phyloP scores from a whole-genome alignment of 495 filamentous ascomycete species.

The Cercophora samala region DNA sequence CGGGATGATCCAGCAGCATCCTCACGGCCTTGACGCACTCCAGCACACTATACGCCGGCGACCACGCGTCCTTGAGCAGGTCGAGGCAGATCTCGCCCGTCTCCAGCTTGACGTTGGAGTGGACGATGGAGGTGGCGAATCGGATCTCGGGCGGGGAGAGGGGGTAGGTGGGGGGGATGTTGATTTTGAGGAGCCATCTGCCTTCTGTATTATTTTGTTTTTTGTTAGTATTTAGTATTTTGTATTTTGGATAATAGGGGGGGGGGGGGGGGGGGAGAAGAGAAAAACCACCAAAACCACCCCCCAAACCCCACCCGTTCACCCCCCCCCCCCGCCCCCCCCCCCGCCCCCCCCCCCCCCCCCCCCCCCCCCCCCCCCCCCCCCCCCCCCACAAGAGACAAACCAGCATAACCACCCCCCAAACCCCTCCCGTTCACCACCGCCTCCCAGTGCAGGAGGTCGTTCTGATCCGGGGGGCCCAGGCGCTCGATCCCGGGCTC shows the following conservation, averaged over 20 bases:
- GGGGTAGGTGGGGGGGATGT: constrained; percentile 76
- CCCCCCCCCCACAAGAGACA: too few species aligned
- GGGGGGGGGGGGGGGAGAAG: neutral
- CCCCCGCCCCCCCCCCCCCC: too few species aligned
- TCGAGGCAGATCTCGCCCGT: constrained; percentile 94
- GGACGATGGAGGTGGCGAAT: constrained; percentile 79
- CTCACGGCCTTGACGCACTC: constrained; percentile 74
- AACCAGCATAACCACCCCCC: constrained; percentile 70
- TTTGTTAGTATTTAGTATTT: too few species aligned
- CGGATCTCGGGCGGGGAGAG: constrained; percentile 66
- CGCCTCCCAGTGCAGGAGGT: constrained; percentile 73
- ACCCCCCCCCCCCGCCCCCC: constrained; percentile 83
- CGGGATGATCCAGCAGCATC: constrained; percentile 71
- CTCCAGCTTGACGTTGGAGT: constrained; percentile 77
- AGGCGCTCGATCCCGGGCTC: constrained; percentile 56
- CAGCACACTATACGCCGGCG: constrained; percentile 75
- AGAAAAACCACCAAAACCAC: constrained; percentile 64
- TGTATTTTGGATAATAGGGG: too few species aligned
- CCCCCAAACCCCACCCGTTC: constrained; percentile 58
- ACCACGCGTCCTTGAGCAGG: constrained; percentile 78
- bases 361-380: too few species aligned
- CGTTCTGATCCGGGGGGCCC: constrained; percentile 63
- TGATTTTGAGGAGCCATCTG: constrained; percentile 76
- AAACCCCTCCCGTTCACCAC: constrained; percentile 67
- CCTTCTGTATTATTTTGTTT: too few species aligned